Evolutionary conservation across 352 stramenopile species (phyloP).

Genomic region (Peronospora belbahrii): DNA sequence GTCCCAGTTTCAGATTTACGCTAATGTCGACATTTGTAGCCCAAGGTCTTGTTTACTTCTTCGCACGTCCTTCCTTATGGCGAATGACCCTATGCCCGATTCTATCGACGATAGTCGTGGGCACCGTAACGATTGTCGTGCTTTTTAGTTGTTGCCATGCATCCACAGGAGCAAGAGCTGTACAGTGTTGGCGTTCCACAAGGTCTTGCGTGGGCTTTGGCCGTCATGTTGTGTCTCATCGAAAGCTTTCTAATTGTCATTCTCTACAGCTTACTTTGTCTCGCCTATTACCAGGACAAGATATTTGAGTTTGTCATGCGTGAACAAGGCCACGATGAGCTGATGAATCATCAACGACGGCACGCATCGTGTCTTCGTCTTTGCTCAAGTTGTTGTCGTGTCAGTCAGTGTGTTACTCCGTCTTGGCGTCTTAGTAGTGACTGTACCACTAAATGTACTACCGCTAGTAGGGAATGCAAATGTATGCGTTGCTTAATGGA

Average conservation of each 20-base stretch:
- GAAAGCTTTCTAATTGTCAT: constrained; percentile 50
- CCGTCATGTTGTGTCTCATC: constrained; percentile 45
- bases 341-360: constrained; percentile 29
- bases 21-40: constrained; percentile 29
- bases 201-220: constrained; percentile 37
- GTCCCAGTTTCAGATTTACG: constrained; percentile 1
- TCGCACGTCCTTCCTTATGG: constrained; percentile 43
- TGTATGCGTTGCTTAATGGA: constrained; percentile 49
- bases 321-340: constrained; percentile 30
- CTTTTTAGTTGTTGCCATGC: constrained; percentile 32
- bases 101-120: constrained; percentile 37
- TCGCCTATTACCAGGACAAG: constrained; percentile 45
- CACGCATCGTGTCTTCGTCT: constrained; percentile 34
- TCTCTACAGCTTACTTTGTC: constrained; percentile 40
- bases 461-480: constrained; percentile 36
- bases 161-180: constrained; percentile 35
- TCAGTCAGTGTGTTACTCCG: constrained; percentile 41
- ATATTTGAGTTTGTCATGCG: constrained; percentile 45
- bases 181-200: constrained; percentile 29
- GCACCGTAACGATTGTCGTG: constrained; percentile 34
- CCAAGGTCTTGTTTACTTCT: constrained; percentile 35
- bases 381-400: constrained; percentile 36
- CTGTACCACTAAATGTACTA: constrained; percentile 49
- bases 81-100: constrained; percentile 37
- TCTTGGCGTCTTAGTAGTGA: constrained; percentile 34